phyloP scores from a whole-genome alignment of 2,329 filamentous ascomycete species.

The Ascochyta rabiei region DNA sequence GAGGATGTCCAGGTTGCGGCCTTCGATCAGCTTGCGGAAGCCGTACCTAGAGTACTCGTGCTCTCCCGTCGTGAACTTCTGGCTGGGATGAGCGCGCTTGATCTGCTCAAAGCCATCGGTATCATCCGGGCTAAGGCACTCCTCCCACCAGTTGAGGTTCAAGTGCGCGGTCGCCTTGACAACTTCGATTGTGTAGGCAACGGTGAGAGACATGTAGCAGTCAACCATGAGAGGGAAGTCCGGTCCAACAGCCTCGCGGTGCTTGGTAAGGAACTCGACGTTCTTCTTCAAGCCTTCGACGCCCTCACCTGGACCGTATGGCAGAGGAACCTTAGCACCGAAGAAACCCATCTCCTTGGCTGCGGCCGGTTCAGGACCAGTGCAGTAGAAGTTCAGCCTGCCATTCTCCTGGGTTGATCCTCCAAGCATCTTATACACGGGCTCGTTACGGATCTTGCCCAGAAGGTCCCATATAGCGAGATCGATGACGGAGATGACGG shows the following conservation, averaged over 20 bases:
- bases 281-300: conserved; percentile 84
- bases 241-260: conserved; percentile 82
- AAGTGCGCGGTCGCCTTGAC: conserved; percentile 82
- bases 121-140: conserved; percentile 89
- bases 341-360: conserved; percentile 88
- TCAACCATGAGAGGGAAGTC: conserved; percentile 95
- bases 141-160: conserved; percentile 97
- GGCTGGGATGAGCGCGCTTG: conserved; percentile 85
- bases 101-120: conserved; percentile 88
- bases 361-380: conserved; percentile 79
- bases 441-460: conserved; percentile 89
- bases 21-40: conserved; percentile 92
- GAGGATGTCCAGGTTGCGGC: conserved; percentile 89
- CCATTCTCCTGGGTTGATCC: conserved; percentile 75
- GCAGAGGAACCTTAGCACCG: conserved; percentile 87
- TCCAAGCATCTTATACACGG: conserved; percentile 92
- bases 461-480: conserved; percentile 91
- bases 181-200: conserved; percentile 89
- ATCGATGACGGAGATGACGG: conserved; percentile 93
- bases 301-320: conserved; percentile 88
- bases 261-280: conserved; percentile 83
- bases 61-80: conserved; percentile 95
- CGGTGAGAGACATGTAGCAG: conserved; percentile 96
- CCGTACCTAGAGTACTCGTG: conserved; percentile 95
- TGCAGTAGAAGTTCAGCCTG: conserved; percentile 91